Conservation (phyloP, 805 yeast genomes). For the Wickerhamiella cacticola region DNA sequence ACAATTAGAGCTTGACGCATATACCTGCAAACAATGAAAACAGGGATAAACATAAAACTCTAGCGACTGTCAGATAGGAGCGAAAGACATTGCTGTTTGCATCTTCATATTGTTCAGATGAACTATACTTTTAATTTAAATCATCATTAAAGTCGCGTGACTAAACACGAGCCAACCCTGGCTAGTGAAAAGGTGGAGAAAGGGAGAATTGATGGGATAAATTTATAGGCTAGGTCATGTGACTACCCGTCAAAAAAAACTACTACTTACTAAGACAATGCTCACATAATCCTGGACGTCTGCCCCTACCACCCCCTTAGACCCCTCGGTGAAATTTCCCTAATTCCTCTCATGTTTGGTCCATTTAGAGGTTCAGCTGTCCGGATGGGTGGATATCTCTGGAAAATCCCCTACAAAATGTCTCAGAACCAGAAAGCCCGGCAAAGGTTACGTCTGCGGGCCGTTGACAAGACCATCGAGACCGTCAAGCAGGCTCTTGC, state of each 20-base stretch:
- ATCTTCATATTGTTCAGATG: slow-evolving; percentile 34
- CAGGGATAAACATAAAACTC: not conserved
- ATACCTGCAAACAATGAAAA: no score
- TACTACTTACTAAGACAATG: no score
- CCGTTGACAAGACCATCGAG: slow-evolving; percentile 69
- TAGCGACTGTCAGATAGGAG: slow-evolving; percentile 14
- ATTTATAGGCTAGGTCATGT: slow-evolving; percentile 1
- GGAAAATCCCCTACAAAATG: slow-evolving; percentile 71
- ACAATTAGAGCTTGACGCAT: no score
- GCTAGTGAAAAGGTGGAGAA: not conserved
- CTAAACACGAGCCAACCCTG: slow-evolving; percentile 5
- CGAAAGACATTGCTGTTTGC: slow-evolving; percentile 14
- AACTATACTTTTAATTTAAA: slow-evolving; percentile 29
- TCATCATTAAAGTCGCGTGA: slow-evolving; percentile 4
- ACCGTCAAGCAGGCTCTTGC: slow-evolving; percentile 43
- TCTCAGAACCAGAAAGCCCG: slow-evolving; percentile 71
- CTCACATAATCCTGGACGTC: no score
- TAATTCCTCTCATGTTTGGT: slow-evolving; percentile 56
- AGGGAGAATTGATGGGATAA: not conserved
- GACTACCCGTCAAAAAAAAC: no score
- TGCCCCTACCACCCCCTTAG: no score
- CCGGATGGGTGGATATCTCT: slow-evolving; percentile 59
- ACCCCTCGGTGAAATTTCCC: not conserved
- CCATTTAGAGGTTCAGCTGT: slow-evolving; percentile 52
- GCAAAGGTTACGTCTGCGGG: slow-evolving; percentile 69